Percentiles rank a stretch among this genome's conserved stretches.
phyloP scores from a whole-genome alignment of 1,139 yeast species.

The Pichia kudriavzevii region DNA sequence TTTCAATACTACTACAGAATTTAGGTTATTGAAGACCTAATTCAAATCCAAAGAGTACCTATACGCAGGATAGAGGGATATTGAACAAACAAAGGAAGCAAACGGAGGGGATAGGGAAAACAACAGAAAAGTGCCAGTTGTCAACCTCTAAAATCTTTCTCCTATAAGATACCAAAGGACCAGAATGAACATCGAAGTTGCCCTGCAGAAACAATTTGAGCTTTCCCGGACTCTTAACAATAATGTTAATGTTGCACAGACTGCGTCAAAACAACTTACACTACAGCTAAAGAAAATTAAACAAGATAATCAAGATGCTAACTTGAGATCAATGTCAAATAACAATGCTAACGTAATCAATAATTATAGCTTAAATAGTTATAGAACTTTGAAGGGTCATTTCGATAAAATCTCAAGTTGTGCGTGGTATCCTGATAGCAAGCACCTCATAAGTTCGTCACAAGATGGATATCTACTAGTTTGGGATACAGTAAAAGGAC shows the following conservation, averaged over 20 bases:
- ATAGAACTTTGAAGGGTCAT: slow-evolving; percentile 57
- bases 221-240: slow-evolving; percentile 17
- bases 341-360: slow-evolving; percentile 22
- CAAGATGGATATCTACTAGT: slow-evolving; percentile 82
- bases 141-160: no score
- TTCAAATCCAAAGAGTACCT: no score
- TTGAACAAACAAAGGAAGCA: no score
- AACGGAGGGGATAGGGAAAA: no score
- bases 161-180: not conserved
- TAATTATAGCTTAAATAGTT: slow-evolving; percentile 26
- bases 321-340: slow-evolving; percentile 19
- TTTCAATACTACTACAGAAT: no score
- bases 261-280: slow-evolving; percentile 21
- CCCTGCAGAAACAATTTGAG: slow-evolving; percentile 21
- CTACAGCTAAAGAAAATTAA: slow-evolving; percentile 23
- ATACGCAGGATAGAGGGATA: no score
- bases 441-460: slow-evolving; percentile 59
- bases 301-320: slow-evolving; percentile 23
- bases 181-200: slow-evolving; percentile 12
- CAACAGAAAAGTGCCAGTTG: no score
- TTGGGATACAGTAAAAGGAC: slow-evolving; percentile 76
- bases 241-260: slow-evolving; percentile 20
- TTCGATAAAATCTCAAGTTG: slow-evolving; percentile 64
- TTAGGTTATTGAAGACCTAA: no score
- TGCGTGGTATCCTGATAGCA: slow-evolving; percentile 60